Conservation (phyloP, 768 basidiomycete genomes). For the Lactarius hatsudake region DNA sequence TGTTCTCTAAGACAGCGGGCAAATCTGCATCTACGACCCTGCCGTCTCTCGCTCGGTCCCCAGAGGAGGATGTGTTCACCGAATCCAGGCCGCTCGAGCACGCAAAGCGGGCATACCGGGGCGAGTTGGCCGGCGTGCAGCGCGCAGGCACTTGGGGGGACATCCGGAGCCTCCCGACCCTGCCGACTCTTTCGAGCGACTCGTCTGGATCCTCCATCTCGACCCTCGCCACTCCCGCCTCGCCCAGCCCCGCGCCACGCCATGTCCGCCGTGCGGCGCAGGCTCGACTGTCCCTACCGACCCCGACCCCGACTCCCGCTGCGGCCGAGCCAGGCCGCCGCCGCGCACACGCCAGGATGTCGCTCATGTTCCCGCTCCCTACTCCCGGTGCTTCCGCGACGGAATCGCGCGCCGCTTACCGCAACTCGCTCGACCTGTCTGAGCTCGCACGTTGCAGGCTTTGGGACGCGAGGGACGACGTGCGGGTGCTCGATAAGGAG, state of each 20-base stretch:
- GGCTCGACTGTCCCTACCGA: neutral
- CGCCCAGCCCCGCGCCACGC: slow-evolving; percentile 7
- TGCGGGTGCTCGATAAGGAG: neutral
- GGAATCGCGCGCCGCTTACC: neutral
- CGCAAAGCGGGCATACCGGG: neutral
- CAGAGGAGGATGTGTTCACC: neutral
- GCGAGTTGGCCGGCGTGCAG: neutral
- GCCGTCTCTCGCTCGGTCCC: neutral
- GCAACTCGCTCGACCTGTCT: neutral
- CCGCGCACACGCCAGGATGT: neutral
- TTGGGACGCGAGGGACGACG: neutral
- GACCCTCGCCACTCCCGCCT: slow-evolving; percentile 2
- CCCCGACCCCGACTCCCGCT: neutral
- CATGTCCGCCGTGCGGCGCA: neutral
- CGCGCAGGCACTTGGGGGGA: neutral
- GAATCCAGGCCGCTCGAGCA: neutral
- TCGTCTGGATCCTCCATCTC: slow-evolving; percentile 6
- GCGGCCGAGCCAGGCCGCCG: neutral
- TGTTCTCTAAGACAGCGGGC: neutral
- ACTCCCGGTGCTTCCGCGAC: neutral
- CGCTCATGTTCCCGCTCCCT: neutral
- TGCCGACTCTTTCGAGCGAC: neutral
- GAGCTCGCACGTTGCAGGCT: neutral
- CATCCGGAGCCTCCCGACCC: neutral
- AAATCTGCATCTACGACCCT: neutral